These are phyloP conservation scores for Persicaria tinctoria DNA, from an alignment of 148 eudicot species.

Conservation along the genomic window DNA sequence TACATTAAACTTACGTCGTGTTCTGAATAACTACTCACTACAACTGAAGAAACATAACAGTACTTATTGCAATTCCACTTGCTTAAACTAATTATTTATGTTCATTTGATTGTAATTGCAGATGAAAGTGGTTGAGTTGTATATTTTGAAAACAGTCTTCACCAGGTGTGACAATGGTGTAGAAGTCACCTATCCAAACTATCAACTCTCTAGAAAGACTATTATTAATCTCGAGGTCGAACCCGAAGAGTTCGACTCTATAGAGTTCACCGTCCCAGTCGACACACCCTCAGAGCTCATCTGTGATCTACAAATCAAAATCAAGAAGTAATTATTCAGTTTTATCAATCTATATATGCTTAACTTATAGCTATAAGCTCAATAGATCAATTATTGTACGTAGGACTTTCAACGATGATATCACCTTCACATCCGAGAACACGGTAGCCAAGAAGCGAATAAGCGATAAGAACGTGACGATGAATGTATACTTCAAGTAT, in stretches of 20 bases:
- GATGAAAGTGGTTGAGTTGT: slow-evolving; percentile 9
- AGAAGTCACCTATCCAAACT: slow-evolving; percentile 9
- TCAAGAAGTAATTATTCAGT: slow-evolving; percentile 3
- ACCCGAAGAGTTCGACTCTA: neutral
- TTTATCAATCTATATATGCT: neutral
- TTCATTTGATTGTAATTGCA: neutral
- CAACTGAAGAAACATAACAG: too few species aligned
- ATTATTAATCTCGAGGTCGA: slow-evolving; percentile 3
- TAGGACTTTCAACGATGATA: neutral
- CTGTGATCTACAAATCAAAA: neutral
- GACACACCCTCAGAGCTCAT: neutral
- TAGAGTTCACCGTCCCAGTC: neutral
- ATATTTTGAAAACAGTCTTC: slow-evolving; percentile 8
- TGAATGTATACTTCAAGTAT: slow-evolving; percentile 7
- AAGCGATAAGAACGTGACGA: neutral
- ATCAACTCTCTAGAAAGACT: neutral
- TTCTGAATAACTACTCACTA: too few species aligned
- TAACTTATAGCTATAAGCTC: neutral
- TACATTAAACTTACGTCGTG: too few species aligned
- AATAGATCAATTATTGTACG: neutral
- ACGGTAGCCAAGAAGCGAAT: neutral
- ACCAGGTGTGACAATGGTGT: neutral
- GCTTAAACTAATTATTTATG: neutral
- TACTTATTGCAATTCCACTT: too few species aligned
- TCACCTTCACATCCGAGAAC: neutral